These are phyloP conservation scores for Omphalotus guepiniiformis DNA, from an alignment of 768 basidiomycete genomes.

Conservation along the genomic window DNA sequence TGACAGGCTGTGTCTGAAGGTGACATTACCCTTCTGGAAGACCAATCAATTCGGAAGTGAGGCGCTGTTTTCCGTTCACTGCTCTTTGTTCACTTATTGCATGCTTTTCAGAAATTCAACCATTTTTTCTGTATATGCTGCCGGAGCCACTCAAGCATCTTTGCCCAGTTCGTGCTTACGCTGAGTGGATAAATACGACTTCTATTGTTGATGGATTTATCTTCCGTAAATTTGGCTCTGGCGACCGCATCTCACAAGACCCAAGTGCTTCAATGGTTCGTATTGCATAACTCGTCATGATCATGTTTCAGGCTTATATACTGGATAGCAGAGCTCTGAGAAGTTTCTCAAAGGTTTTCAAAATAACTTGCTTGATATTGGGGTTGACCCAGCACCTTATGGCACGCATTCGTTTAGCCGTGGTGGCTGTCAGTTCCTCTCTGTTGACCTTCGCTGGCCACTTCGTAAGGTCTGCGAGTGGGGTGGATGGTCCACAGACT, in stretches of 20 bases:
- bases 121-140: constrained; percentile 22
- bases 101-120: constrained; percentile 24
- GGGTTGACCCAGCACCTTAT: constrained; percentile 31
- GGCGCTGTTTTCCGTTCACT: not conserved
- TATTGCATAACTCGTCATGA: not conserved
- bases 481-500: constrained; percentile 42
- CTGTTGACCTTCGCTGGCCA: constrained; percentile 27
- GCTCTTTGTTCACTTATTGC: not conserved
- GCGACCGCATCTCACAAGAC: constrained; percentile 21
- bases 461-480: constrained; percentile 38
- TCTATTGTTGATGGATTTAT: constrained; percentile 24
- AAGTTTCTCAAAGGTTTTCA: constrained; percentile 34
- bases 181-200: constrained; percentile 22
- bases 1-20: constrained; percentile 6
- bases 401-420: constrained; percentile 38
- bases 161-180: constrained; percentile 30
- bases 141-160: constrained; percentile 24
- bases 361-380: constrained; percentile 37
- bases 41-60: constrained; percentile 26
- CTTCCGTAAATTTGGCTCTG: constrained; percentile 26
- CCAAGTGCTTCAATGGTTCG: constrained; percentile 21
- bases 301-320: not conserved
- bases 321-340: constrained; percentile 29
- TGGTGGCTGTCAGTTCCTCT: constrained; percentile 38
- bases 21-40: constrained; percentile 23